Evolutionary conservation across 2,329 filamentous ascomycete species (phyloP).

Genomic region (Fusarium ramigenum): DNA sequence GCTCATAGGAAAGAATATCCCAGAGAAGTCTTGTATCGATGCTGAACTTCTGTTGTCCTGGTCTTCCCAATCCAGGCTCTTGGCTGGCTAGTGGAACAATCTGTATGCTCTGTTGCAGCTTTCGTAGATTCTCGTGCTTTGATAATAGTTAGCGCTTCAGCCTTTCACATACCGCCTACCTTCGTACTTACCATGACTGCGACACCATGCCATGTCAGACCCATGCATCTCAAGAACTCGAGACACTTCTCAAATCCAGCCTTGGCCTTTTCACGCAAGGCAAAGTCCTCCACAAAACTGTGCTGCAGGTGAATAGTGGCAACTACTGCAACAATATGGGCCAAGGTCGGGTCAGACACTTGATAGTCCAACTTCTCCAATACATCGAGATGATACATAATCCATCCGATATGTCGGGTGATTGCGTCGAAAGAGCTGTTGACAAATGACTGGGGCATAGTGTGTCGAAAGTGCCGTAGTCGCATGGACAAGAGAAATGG

Average conservation of each 20-base stretch:
- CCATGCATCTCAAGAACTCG: neutral
- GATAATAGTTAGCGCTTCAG: too few species aligned
- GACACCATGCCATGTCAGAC: neutral
- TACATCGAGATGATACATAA: neutral
- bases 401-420: neutral
- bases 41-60: neutral
- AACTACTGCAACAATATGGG: neutral
- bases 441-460: neutral
- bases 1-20: neutral
- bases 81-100: neutral
- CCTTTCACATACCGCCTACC: too few species aligned
- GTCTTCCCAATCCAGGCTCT: rapidly evolving
- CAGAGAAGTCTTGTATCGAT: neutral
- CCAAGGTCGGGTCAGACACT: neutral
- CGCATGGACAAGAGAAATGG: neutral
- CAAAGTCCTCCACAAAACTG: neutral
- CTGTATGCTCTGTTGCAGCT: neutral
- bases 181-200: neutral
- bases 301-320: neutral
- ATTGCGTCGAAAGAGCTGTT: neutral
- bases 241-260: neutral
- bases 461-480: neutral
- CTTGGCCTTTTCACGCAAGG: neutral
- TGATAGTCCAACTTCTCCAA: neutral
- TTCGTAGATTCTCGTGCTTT: neutral